Evolutionary conservation across 441 rosid genomes (phyloP).

Genomic region (Hura crepitans): DNA sequence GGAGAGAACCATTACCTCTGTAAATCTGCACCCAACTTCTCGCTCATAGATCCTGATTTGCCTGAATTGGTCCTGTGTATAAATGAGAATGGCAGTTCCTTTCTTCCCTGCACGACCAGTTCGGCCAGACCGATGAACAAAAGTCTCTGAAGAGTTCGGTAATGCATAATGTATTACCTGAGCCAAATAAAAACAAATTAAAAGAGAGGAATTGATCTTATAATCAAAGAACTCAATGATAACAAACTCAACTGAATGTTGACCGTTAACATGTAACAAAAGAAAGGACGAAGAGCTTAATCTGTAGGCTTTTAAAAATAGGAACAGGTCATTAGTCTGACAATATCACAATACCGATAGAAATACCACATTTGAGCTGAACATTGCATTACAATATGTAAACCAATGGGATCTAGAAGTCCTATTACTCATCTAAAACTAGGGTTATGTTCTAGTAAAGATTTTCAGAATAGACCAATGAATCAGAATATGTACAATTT

Average conservation of each 20-base stretch:
- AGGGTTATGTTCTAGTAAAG: not conserved
- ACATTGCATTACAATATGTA: not conserved
- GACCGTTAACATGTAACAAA: not conserved
- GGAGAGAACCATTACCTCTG: conserved; percentile 46
- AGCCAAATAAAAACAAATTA: conserved; percentile 6
- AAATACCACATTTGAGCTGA: not conserved
- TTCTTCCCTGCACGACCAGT: conserved; percentile 99
- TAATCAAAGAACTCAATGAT: not conserved
- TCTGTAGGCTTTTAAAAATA: too few species aligned
- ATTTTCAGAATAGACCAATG: not conserved
- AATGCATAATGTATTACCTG: conserved; percentile 93
- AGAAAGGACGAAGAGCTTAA: not conserved
- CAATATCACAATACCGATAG: not conserved
- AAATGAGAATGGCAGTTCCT: conserved; percentile 78
- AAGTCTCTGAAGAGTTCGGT: conserved; percentile 83
- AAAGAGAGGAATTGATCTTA: not conserved
- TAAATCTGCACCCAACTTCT: conserved; percentile 82
- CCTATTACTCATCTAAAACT: not conserved
- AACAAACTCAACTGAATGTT: not conserved
- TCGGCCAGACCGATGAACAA: conserved; percentile 99
- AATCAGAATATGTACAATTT: not conserved
- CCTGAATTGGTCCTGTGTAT: conserved; percentile 62
- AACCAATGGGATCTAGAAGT: not conserved
- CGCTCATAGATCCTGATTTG: conserved; percentile 64
- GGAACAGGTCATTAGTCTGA: too few species aligned